Conservation (phyloP, 2,329 filamentous ascomycete species). For the Fusarium keratoplasticum region DNA sequence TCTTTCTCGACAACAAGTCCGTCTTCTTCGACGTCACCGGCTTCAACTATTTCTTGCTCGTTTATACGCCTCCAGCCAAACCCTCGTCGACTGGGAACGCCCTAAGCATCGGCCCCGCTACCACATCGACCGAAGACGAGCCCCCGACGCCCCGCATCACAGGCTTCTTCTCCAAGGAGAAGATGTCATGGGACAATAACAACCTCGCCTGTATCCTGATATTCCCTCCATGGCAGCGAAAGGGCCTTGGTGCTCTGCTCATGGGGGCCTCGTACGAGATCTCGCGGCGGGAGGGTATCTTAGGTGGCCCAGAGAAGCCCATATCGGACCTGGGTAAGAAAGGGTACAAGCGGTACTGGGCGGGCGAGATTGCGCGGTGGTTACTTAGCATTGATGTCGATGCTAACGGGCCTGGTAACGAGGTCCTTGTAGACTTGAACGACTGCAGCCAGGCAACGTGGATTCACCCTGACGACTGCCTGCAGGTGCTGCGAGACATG, state of each 20-base stretch:
- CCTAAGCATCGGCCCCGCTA: neutral
- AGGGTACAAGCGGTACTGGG: constrained; percentile 90
- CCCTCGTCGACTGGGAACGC: constrained; percentile 4
- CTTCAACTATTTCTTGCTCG: constrained; percentile 94
- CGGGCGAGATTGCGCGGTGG: constrained; percentile 83
- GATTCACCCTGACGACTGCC: constrained; percentile 86
- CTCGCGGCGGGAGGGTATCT: constrained; percentile 81
- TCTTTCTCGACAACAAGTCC: constrained; percentile 98
- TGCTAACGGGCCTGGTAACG: constrained; percentile 37
- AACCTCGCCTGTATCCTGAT: constrained; percentile 96
- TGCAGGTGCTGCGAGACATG: constrained; percentile 84
- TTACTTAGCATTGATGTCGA: constrained; percentile 60
- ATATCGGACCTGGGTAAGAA: constrained; percentile 86
- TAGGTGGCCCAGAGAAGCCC: constrained; percentile 94
- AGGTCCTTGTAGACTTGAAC: constrained; percentile 72
- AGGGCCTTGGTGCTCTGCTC: constrained; percentile 86
- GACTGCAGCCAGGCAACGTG: constrained; percentile 83
- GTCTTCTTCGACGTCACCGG: constrained; percentile 97
- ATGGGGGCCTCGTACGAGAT: constrained; percentile 97
- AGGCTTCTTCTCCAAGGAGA: constrained; percentile 99
- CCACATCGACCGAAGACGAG: constrained; percentile 8
- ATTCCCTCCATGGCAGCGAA: constrained; percentile 95
- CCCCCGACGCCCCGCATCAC: constrained; percentile 67
- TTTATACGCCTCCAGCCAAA: constrained; percentile 68
- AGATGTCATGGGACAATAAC: constrained; percentile 98